A percentile compares a stretch with the other conserved stretches of the same genome.
Evolutionary conservation across 2,329 filamentous ascomycete species (phyloP).

Genomic region (Emmonsiellopsis sp.): DNA sequence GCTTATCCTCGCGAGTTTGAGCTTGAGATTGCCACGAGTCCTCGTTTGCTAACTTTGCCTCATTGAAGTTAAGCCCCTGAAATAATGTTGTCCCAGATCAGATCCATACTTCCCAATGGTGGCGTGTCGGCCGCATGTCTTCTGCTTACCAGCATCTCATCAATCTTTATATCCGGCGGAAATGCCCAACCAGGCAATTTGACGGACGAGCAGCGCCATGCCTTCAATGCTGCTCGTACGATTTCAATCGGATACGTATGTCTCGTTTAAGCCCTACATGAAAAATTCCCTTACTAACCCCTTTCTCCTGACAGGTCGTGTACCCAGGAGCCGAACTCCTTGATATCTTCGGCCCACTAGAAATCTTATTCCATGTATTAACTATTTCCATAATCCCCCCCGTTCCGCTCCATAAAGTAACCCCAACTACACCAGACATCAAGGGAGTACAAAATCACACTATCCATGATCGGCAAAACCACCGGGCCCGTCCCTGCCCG

Average conservation of each 20-base stretch:
- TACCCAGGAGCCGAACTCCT: constrained; percentile 25
- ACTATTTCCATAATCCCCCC: neutral
- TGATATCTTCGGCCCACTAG: constrained; percentile 41
- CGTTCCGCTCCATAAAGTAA: neutral
- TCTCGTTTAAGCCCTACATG: neutral
- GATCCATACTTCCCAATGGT: no score
- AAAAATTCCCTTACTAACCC: neutral
- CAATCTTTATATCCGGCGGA: no score
- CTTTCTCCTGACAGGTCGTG: neutral
- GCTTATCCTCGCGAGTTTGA: no score
- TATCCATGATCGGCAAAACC: neutral
- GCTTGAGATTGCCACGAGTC: no score
- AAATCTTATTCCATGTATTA: constrained; percentile 24
- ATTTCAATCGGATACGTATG: neutral
- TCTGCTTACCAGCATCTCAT: no score
- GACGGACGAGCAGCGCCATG: no score
- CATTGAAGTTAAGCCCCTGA: no score
- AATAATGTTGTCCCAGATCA: no score
- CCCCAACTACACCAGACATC: neutral
- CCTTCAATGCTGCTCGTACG: neutral
- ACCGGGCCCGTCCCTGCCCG: constrained; percentile 31
- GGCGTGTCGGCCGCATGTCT: no score
- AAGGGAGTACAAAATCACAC: neutral
- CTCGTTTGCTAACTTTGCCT: no score
- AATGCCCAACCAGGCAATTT: no score